Evolutionary conservation across 208 protist species (phyloP), one percentile per base, ranked within the genome.

Genomic region (Leishmania arabica): DNA sequence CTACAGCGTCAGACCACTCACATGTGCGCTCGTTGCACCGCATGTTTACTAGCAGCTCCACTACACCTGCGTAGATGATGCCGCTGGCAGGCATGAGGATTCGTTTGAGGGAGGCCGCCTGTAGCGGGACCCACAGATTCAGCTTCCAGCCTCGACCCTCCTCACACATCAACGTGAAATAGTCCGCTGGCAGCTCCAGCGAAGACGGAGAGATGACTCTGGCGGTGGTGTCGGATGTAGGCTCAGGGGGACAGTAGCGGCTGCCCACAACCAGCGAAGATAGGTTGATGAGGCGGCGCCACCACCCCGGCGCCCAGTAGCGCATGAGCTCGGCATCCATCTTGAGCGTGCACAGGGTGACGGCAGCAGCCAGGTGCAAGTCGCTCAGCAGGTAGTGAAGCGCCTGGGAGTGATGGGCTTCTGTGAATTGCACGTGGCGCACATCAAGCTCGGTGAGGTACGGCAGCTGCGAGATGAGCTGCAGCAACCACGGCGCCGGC

Each of bases 71-170:
- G 49, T 89, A 90, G 49, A 84, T 69, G 73, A 70, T 54, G 34
- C 80, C 75, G 5, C 64, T 68, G 31, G 83, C n/a, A 1, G 91
- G 88, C 1, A 79, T 34, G 47, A 96, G 74, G 0, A 97, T 77
- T 54, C 78, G 81, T 53, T 74, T 49, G n/a, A 91, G 40, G 19
- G 89, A 88, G 6, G 70, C 68, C 1, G 60, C 64, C 17, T 75
- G 62, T 64, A 97, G 73, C 45, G 87, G 88, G 71, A 88, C 90
- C 94, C 94, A 97, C 70, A 97, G 73, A 86, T 96, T 94, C 27
- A 96, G 64, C 17, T 76, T n/a, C 94, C 92, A 95, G 42, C 49
- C 69, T 40, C 87, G 78, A 64, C 53, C 70, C 37, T 64, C 86
- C 72, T 79, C 78, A 17, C 74, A 70, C 79, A 83, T 84, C 7